Percentiles rank a stretch among this genome's conserved stretches.
phyloP scores from a whole-genome alignment of 345 rosid genomes.

The Euphorbia peplus region DNA sequence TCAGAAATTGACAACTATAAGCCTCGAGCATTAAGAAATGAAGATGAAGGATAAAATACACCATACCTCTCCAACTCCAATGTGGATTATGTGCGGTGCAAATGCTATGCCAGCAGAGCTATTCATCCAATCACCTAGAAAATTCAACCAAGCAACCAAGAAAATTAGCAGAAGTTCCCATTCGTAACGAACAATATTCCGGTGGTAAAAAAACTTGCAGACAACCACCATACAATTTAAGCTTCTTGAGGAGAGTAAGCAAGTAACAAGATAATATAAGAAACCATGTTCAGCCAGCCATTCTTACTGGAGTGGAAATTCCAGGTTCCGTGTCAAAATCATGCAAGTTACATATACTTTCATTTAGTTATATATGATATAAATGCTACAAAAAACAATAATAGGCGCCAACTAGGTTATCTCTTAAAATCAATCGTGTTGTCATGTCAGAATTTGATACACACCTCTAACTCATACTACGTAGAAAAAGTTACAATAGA shows the following conservation, averaged over 20 bases:
- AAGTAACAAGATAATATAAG: not conserved
- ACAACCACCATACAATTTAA: not conserved
- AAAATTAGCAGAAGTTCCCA: not conserved
- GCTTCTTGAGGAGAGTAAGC: not conserved
- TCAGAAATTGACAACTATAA: not conserved
- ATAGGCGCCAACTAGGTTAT: no score
- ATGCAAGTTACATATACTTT: no score
- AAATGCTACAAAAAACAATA: no score
- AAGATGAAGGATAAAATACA: not conserved
- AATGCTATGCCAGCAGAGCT: conserved; percentile 91
- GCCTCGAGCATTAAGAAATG: not conserved
- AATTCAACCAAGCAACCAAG: conserved; percentile 13
- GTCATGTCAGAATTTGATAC: no score
- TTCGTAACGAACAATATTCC: not conserved
- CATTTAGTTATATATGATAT: no score
- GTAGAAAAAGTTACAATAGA: not conserved
- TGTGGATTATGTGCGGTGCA: conserved; percentile 83
- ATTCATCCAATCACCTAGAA: conserved; percentile 99
- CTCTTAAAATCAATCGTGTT: no score
- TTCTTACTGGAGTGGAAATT: no score
- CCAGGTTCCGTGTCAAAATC: no score
- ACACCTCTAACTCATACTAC: no score
- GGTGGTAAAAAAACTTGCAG: not conserved
- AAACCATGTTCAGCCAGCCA: not conserved
- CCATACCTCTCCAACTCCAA: conserved; percentile 82